Percentiles rank a stretch among this genome's conserved stretches.
Evolutionary conservation across 108 stramenopile genomes (phyloP).

Genomic region (Phaeodactylum tricornutum): DNA sequence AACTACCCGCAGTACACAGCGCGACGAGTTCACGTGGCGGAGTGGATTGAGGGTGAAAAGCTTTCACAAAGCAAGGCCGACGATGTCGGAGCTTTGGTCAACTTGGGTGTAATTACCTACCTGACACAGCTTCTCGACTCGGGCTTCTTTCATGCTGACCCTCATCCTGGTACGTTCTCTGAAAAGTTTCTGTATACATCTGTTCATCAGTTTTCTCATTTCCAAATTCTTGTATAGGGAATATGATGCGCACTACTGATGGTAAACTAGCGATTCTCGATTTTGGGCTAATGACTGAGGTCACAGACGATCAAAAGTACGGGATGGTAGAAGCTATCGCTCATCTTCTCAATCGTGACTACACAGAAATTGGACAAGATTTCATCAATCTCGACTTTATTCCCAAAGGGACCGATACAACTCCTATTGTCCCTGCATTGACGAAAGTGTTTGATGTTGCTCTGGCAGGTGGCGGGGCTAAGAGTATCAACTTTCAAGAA

Average conservation of each 20-base stretch:
- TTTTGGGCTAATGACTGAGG: constrained; percentile 92
- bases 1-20: constrained; percentile 84
- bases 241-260: constrained; percentile 87
- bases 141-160: constrained; percentile 19
- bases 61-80: constrained; percentile 79
- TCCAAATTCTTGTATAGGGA: constrained; percentile 46
- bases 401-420: constrained; percentile 79
- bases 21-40: constrained; percentile 86
- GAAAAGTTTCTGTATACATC: background rate
- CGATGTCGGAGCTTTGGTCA: constrained; percentile 88
- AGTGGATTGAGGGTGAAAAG: constrained; percentile 97
- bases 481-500: constrained; percentile 92
- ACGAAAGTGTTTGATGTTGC: constrained; percentile 92
- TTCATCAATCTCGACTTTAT: constrained; percentile 91
- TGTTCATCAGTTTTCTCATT: background rate
- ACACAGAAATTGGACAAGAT: constrained; percentile 87
- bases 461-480: constrained; percentile 92
- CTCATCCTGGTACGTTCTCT: constrained; percentile 14
- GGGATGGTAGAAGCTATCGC: constrained; percentile 95
- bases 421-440: constrained; percentile 87
- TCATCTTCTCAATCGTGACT: constrained; percentile 89
- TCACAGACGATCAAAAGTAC: constrained; percentile 89
- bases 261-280: constrained; percentile 90
- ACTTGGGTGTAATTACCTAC: constrained; percentile 91
- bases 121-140: constrained; percentile 82